phyloP scores from a whole-genome alignment of 176 grass and related monocot species.

The Tillandsia leiboldiana region DNA sequence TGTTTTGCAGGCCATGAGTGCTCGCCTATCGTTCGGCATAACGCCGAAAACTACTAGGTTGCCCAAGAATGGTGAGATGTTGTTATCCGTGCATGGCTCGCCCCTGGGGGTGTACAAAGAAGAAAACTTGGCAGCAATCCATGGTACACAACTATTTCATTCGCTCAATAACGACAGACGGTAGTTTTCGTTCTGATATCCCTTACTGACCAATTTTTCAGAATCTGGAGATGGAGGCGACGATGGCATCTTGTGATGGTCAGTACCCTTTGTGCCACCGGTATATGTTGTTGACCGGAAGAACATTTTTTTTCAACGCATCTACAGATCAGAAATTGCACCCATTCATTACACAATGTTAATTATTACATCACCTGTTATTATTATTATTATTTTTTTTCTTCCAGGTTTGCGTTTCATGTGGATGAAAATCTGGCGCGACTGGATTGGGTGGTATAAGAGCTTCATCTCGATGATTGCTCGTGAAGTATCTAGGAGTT shows the following conservation, averaged over 20 bases:
- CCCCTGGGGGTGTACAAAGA: conserved; percentile 81
- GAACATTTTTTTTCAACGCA: not conserved
- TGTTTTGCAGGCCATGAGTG: conserved; percentile 36
- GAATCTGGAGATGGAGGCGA: conserved; percentile 66
- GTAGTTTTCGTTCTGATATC: not conserved
- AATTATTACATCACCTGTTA: no score
- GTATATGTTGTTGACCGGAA: not conserved
- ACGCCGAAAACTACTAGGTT: conserved; percentile 69
- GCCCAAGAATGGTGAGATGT: conserved; percentile 80
- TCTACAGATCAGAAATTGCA: not conserved
- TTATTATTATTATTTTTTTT: no score
- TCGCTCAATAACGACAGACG: conserved; percentile 3
- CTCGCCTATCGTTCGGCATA: conserved; percentile 61
- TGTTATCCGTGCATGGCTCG: conserved; percentile 75
- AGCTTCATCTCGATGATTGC: no score
- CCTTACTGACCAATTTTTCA: conserved; percentile 16
- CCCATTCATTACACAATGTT: no score
- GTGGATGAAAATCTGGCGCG: no score
- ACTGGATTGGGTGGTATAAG: no score
- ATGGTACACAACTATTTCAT: conserved; percentile 27
- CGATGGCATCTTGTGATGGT: not conserved
- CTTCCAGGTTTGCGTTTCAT: no score
- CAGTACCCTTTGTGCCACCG: not conserved
- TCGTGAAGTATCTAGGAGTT: no score
- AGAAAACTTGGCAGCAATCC: conserved; percentile 60